phyloP scores from a whole-genome alignment of 1,284 basidiomycete species.

The Cronartium ribicola region DNA sequence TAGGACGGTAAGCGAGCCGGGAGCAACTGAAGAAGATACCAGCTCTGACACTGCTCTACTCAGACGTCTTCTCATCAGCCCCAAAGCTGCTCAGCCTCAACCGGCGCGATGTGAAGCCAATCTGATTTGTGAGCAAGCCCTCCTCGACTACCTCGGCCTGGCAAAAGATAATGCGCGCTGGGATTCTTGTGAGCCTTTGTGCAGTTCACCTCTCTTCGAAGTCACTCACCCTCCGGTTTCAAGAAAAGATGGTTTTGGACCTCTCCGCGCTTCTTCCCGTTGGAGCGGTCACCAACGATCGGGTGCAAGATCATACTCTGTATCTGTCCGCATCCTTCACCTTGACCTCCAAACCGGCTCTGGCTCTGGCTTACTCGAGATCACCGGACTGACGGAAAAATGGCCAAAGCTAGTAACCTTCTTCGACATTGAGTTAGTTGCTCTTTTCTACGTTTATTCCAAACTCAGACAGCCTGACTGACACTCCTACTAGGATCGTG shows the following conservation, averaged over 20 bases:
- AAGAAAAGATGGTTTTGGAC: neutral
- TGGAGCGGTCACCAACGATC: neutral
- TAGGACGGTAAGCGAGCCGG: neutral
- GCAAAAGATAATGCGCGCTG: neutral
- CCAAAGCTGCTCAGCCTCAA: neutral
- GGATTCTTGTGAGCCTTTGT: neutral
- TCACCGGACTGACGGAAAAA: conserved; percentile 50
- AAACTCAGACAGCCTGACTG: conserved; percentile 44
- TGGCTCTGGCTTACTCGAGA: conserved; percentile 50
- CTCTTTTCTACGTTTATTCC: conserved; percentile 44
- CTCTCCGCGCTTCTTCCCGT: neutral
- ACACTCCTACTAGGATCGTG: conserved; percentile 46
- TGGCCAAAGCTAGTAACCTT: conserved; percentile 51
- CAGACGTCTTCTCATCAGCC: neutral
- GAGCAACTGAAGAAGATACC: neutral
- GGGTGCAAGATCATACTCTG: neutral
- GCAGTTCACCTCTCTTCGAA: neutral
- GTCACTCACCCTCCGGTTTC: neutral
- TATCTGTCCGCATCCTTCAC: neutral
- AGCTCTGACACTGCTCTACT: neutral
- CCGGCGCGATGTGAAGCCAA: neutral
- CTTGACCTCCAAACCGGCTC: neutral
- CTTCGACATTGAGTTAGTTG: conserved; percentile 51
- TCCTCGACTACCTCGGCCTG: neutral
- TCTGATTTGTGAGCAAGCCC: neutral